Conservation (phyloP, 2,329 filamentous ascomycete genomes). For the Dothidotthia symphoricarpi region DNA sequence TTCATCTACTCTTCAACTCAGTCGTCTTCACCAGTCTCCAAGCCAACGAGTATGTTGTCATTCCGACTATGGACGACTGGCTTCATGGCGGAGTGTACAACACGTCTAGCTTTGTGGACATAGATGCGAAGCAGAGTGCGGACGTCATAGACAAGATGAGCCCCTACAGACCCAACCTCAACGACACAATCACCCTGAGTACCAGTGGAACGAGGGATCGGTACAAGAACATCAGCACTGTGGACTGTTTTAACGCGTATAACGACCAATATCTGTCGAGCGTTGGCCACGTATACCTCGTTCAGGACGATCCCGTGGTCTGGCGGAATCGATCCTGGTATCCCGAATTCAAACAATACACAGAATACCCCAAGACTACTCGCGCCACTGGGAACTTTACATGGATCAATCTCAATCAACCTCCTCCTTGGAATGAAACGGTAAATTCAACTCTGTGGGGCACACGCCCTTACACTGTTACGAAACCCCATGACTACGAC, state of each 20-base stretch:
- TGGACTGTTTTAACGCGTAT: conserved; percentile 11
- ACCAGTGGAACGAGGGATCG: neutral
- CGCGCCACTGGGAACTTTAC: neutral
- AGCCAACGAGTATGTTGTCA: conserved; percentile 15
- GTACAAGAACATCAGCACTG: neutral
- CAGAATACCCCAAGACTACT: no score
- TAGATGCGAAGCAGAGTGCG: neutral
- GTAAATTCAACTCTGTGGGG: no score
- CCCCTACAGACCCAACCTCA: neutral
- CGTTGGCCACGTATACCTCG: conserved; percentile 13
- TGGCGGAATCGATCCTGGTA: conserved; percentile 10
- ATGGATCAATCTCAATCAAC: no score
- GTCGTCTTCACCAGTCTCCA: conserved; percentile 16
- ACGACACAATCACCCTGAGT: neutral
- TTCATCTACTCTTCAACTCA: conserved; percentile 23
- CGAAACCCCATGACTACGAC: no score
- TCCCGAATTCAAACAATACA: no score
- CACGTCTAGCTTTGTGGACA: conserved; percentile 3
- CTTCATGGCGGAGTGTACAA: conserved; percentile 10
- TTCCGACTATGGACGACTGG: conserved; percentile 13
- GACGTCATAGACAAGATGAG: neutral
- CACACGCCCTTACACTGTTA: no score
- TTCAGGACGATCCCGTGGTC: conserved; percentile 7
- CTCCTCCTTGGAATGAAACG: no score
- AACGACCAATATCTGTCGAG: conserved; percentile 10